phyloP scores from a whole-genome alignment of 1,284 basidiomycete genomes.

The Amylostereum areolatum region DNA sequence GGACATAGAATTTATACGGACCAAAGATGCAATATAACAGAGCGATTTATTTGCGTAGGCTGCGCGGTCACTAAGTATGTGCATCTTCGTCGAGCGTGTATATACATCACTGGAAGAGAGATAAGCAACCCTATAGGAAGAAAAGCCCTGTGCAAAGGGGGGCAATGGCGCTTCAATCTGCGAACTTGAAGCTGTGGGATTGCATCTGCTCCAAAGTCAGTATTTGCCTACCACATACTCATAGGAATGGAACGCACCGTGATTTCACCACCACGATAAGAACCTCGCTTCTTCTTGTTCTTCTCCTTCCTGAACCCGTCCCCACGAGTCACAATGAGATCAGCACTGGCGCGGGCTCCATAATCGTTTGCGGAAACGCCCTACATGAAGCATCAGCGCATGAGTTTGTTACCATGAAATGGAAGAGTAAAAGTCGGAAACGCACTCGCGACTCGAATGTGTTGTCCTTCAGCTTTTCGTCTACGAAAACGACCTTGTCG shows the following conservation, averaged over 20 bases:
- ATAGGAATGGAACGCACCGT: slow-evolving; percentile 49
- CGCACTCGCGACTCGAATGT: slow-evolving; percentile 77
- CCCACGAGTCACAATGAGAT: slow-evolving; percentile 90
- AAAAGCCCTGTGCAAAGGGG: neutral
- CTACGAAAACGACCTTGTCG: slow-evolving; percentile 50
- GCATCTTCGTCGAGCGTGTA: neutral
- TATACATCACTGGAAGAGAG: neutral
- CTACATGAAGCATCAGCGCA: slow-evolving; percentile 28
- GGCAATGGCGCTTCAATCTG: slow-evolving; percentile 25
- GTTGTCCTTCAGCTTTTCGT: slow-evolving; percentile 72
- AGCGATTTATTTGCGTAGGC: neutral
- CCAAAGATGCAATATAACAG: too few species aligned
- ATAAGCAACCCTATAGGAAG: neutral
- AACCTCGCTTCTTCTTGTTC: slow-evolving; percentile 98
- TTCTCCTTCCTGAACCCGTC: slow-evolving; percentile 98
- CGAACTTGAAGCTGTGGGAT: slow-evolving; percentile 84
- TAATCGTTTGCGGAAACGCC: slow-evolving; percentile 72
- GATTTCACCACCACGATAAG: slow-evolving; percentile 88
- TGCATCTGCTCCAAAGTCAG: slow-evolving; percentile 46
- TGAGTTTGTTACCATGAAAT: slow-evolving; percentile 8
- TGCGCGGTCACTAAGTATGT: neutral
- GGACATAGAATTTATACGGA: neutral
- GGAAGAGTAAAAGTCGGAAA: slow-evolving; percentile 10
- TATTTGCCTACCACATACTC: slow-evolving; percentile 5
- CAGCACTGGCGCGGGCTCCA: slow-evolving; percentile 78